A percentile compares a stretch with the other conserved stretches of the same genome.
Evolutionary conservation across 1,284 basidiomycete species (phyloP).

Genomic region (Phylloboletellus chloephorus): DNA sequence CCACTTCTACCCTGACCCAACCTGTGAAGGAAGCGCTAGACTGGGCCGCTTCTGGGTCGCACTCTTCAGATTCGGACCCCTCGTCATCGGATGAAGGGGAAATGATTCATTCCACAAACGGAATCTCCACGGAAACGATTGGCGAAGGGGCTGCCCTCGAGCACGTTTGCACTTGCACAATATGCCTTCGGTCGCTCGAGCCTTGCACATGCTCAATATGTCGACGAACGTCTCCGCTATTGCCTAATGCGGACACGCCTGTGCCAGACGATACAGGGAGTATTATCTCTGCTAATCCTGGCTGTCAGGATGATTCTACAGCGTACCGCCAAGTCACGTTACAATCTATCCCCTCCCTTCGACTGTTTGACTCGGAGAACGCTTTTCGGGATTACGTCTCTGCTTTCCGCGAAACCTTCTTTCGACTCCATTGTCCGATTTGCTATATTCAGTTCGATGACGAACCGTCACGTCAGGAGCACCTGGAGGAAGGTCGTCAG

Average conservation of each 20-base stretch:
- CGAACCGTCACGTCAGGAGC: conserved; percentile 14
- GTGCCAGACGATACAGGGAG: not conserved
- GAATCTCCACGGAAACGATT: not conserved
- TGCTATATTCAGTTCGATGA: conserved; percentile 26
- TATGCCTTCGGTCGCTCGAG: conserved; percentile 4
- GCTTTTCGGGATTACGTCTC: conserved; percentile 18
- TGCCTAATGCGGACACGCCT: not conserved
- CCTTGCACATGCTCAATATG: conserved; percentile 13
- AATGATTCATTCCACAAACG: conserved; percentile 6
- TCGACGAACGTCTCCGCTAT: not conserved
- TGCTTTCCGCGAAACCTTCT: conserved; percentile 4
- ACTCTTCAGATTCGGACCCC: conserved; percentile 4
- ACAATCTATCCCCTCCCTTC: conserved; percentile 17
- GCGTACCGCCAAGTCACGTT: not conserved
- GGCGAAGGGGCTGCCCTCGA: not conserved
- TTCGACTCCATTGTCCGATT: conserved; percentile 19
- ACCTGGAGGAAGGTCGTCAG: conserved; percentile 13
- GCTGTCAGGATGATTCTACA: not conserved
- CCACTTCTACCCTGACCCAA: not conserved
- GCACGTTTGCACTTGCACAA: not conserved
- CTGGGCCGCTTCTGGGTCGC: not conserved
- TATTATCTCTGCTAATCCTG: conserved; percentile 1
- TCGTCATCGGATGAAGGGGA: conserved; percentile 11
- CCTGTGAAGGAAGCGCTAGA: not conserved
- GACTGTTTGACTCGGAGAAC: conserved; percentile 14